Evolutionary conservation across 345 rosid species (phyloP), one percentile per base, ranked within the genome.

Genomic region (Populus tremula): DNA sequence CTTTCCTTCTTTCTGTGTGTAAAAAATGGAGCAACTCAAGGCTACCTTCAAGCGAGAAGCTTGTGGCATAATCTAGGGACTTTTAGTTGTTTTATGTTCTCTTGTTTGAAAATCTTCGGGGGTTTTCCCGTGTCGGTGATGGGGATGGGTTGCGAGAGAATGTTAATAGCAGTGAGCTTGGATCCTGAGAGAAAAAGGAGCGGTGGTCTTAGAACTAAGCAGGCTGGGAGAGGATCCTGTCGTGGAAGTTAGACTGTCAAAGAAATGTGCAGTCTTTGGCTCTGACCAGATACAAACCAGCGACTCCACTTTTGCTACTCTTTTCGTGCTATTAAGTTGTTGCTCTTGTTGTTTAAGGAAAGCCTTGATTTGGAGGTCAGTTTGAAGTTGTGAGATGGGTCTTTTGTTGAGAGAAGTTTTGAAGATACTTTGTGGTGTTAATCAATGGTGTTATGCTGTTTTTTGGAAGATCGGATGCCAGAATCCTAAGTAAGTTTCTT

Each of bases 141-240:
- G 81, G 64, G 25, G 29, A 92, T 90, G 97, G 94, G 89, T 78
- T 91, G 85, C 86, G 41, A 89, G 87, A 85, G 87, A 70, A 84
- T 87, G 95, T 77, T 87, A 89, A 80, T 87, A 39, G 82, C 86
- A 8, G 88, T 86, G 59, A 92, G 86, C 86, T 91, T 93, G 90
- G 99, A 96, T 89, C 97, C 99, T 56, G 93, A 94, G 62, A 84
- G 99, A 83, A 94, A 90, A 84, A 89, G 93, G 77, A 88, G 97
- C 77, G 99, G 97, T 4, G 99, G 94, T n/a, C 89, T 92, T 68
- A 87, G 97, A 84, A 94, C 97, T 21, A 89, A 93, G 82, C 99
- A 96, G 83, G 98, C 98, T 36, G 99, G 99, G 39, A 74, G 98
- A 86, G 97, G 95, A 76, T 96, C 99, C 73, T 96, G 99, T 88